Conservation (phyloP, 345 rosid genomes). For the Arabidopsis suecica region DNA sequence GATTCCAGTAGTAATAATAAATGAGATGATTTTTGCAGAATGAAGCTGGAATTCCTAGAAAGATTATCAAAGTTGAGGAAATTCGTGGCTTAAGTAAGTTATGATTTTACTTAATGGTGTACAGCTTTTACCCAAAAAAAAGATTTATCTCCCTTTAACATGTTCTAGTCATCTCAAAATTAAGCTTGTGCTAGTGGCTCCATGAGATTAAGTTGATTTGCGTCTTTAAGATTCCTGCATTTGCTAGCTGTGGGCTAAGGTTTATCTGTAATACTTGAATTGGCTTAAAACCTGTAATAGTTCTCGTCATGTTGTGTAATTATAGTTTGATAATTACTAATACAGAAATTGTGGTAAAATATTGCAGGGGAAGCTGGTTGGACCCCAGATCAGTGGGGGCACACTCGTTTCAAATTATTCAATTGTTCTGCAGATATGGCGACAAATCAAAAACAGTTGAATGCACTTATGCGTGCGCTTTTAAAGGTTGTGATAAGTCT, state of each 20-base stretch:
- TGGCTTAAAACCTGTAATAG: not conserved
- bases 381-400: conserved; percentile 98
- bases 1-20: conserved; percentile 9
- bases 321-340: conserved; percentile 25
- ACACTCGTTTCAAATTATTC: conserved; percentile 74
- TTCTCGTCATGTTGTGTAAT: not conserved
- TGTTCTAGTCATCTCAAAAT: conserved; percentile 6
- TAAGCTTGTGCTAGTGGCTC: conserved; percentile 13
- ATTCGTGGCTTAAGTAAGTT: conserved; percentile 94
- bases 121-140: conserved; percentile 16
- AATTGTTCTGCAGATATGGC: conserved; percentile 57
- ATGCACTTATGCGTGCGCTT: conserved; percentile 86
- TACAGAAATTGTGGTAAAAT: conserved; percentile 12
- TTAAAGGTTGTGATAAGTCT: conserved; percentile 63
- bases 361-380: conserved; percentile 92
- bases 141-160: not conserved
- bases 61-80: conserved; percentile 78
- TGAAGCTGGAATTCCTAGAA: conserved; percentile 85
- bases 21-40: conserved; percentile 54
- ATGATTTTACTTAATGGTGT: conserved; percentile 1
- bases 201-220: conserved; percentile 29
- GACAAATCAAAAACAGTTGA: conserved; percentile 76
- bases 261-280: not conserved
- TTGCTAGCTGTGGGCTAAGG: conserved; percentile 7
- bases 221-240: conserved; percentile 5